Evolutionary conservation across 805 yeast genomes (phyloP), one percentile per base, ranked within the genome.

Genomic region (Candida insectalens): DNA sequence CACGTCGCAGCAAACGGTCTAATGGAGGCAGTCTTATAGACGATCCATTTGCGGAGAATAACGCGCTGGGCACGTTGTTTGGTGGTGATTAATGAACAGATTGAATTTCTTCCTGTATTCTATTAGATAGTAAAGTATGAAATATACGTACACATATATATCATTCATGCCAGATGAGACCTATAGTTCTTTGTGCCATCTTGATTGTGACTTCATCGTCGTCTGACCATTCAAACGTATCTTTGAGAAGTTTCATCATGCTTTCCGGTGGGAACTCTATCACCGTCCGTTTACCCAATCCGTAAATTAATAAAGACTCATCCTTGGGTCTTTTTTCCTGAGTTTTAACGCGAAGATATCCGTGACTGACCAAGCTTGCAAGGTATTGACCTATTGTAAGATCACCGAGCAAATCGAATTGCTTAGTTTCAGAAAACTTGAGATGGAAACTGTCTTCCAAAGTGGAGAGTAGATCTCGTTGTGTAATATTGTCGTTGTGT

Each of bases 191-290:
- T 25, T 25, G n/a, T 25, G 2, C n/a, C 27, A 25, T 15, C 15
- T 7, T 7, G 16, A 10, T 27, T 27, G 9, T 27, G 6, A 10
- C n/a, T n/a, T n/a, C n/a, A n/a, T n/a, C n/a, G 15, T 50, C 50
- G 8, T 53, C 56, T 28, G 46, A 45, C 58, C 61, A 55, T 16
- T 39, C 49, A 14, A 50, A 49, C 36, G 45, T 39, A 3, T 56
- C 27, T 23, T 42, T 41, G 16, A 59, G 36, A 25, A 57, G 41
- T 17, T 42, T 41, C 8, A 50, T 34, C 27, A 58, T 44, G n/a
- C 39, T 36, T 39, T 33, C 43, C 40, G 37, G 41, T 4, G 43
- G 31, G 32, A 59, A 43, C 30, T 58, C 62, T 3, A 36, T 40
- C 12, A 43, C 23, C 3, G 54, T 35, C 23, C 61, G 36, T 30